Evolutionary conservation across 352 stramenopile genomes (phyloP), one percentile per base, ranked within the genome.

Genomic region (Aphanomyces astaci): DNA sequence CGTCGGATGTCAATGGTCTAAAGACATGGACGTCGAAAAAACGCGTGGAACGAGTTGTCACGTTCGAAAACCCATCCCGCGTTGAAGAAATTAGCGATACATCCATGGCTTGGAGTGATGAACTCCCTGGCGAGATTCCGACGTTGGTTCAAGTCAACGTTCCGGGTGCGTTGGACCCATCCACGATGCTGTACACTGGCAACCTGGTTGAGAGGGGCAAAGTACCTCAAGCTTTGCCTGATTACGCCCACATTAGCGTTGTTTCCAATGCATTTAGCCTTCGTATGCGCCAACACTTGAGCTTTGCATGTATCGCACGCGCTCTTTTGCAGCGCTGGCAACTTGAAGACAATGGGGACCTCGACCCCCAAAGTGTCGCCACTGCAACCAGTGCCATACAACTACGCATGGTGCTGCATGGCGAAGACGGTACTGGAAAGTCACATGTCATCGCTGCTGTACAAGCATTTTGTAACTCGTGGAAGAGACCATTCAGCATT

Each of bases 391-490:
- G 19, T 22, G 9, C 48, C 9, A 55, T 28, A 13, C 48, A 55
- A 28, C 48, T 55, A 13, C 48, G 9, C 19, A 55, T 55, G 48
- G 19, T 55, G 1, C 28, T 55, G 48, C 48, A 55, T 55, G 48
- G 48, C 25, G 19, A 55, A 55, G 48, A 24, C 13, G 48, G 48
- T 7, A 55, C 48, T 30, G 48, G 48, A 10, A 55, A 55, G 28
- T 55, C 48, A 22, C 48, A 55, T 22, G 19, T 55, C 9, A 55
- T 55, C 13, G 1, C 48, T 30, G 48, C 48, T 13, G 48, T 55
- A 10, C 48, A 55, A 55, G 48, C 48, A 55, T 55, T 55, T 55
- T 55, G 48, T 55, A 22, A 22, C 19, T 55, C 48, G 19, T 55
- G 48, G 48, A 55, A 55, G 19, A 10, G 48, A 55, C 48, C 2